These are phyloP conservation scores for Cercospora berteroae DNA, from an alignment of 2,329 filamentous ascomycete species.

Conservation along the genomic window DNA sequence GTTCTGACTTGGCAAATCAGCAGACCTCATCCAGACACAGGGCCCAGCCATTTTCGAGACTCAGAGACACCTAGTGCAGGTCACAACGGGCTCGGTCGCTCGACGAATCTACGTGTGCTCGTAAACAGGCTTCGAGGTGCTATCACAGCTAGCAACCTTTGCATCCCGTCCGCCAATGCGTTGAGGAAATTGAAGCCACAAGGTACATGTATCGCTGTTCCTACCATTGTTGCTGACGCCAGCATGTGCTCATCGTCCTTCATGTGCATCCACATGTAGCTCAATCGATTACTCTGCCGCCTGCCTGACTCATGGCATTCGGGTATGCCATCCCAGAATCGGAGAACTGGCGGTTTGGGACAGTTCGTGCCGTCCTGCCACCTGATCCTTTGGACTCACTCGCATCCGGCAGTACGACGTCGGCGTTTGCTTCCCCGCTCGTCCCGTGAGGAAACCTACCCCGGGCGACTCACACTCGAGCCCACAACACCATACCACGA, in stretches of 20 bases:
- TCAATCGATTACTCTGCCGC: neutral
- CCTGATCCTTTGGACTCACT: neutral
- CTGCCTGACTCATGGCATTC: neutral
- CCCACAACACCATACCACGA: slow-evolving; percentile 4
- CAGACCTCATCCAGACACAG: neutral
- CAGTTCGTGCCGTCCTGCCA: neutral
- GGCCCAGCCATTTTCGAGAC: neutral
- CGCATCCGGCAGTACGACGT: neutral
- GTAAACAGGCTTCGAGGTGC: neutral
- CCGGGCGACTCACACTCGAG: neutral
- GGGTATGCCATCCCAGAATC: neutral
- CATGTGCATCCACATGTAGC: neutral
- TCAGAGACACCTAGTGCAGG: neutral
- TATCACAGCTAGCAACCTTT: neutral
- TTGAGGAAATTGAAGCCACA: neutral
- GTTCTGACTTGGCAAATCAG: neutral
- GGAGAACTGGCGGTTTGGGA: neutral
- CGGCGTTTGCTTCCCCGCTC: neutral
- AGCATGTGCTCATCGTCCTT: neutral
- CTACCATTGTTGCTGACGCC: neutral
- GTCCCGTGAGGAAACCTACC: neutral
- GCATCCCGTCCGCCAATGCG: neutral
- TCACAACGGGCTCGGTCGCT: neutral
- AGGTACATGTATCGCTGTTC: neutral
- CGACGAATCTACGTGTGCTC: neutral